Evolutionary conservation across 345 rosid genomes (phyloP).

Genomic region (Salix caprea): DNA sequence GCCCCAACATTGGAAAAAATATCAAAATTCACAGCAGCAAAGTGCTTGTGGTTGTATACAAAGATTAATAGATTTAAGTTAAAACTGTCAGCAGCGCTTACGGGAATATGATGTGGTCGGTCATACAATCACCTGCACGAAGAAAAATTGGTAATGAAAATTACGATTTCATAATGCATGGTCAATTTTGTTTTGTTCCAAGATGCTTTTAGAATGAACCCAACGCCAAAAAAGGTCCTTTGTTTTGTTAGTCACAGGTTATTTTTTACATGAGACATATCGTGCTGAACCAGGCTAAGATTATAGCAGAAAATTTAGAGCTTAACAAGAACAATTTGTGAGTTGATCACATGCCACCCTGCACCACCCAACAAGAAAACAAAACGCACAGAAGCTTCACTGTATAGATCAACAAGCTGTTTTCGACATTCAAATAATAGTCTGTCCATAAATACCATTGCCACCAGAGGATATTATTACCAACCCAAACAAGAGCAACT

Average conservation of each 20-base stretch:
- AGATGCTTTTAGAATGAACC: background rate
- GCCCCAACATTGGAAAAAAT: background rate
- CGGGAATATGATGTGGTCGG: slow-evolving; percentile 1
- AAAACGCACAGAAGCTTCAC: too few species aligned
- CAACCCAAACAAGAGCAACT: background rate
- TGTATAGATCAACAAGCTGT: too few species aligned
- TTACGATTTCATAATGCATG: background rate
- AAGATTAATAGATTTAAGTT: background rate
- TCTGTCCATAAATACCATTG: too few species aligned
- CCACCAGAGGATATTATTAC: background rate
- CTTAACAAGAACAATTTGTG: too few species aligned
- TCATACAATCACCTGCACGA: slow-evolving; percentile 5
- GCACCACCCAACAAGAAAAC: too few species aligned
- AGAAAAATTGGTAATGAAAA: background rate
- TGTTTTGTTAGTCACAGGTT: background rate
- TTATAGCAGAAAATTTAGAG: too few species aligned
- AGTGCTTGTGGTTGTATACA: slow-evolving; percentile 4
- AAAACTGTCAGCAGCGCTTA: background rate
- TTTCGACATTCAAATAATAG: too few species aligned
- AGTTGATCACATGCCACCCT: too few species aligned
- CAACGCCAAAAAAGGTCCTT: too few species aligned
- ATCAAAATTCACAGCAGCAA: slow-evolving; percentile 1
- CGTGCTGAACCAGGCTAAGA: background rate
- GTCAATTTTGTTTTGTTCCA: too few species aligned
- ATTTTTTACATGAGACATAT: background rate